These are phyloP conservation scores for Ramularia endophylla DNA, from an alignment of 2,329 filamentous ascomycete genomes.

Conservation along the genomic window DNA sequence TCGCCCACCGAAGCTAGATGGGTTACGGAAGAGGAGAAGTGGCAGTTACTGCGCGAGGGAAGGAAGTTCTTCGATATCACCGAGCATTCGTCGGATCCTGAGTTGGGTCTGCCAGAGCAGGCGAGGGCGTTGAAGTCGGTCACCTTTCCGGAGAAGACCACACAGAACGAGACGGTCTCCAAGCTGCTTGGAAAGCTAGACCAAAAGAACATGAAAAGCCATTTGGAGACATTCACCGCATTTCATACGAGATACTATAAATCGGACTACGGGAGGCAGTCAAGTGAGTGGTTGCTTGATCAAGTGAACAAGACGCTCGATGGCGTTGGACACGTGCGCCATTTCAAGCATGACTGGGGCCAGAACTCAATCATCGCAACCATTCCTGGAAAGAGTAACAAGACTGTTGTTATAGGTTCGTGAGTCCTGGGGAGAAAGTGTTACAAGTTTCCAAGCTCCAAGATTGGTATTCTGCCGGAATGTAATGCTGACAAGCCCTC, in stretches of 20 bases:
- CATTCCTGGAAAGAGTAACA: conserved; percentile 77
- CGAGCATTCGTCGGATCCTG: conserved; percentile 51
- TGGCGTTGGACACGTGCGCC: conserved; percentile 66
- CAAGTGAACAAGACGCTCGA: conserved; percentile 71
- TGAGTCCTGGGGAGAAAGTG: no score
- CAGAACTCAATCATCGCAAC: conserved; percentile 89
- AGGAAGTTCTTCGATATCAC: conserved; percentile 95
- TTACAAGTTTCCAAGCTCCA: no score
- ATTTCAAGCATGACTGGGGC: conserved; percentile 75
- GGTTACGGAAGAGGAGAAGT: conserved; percentile 94
- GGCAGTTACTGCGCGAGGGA: conserved; percentile 75
- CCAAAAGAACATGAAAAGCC: conserved; percentile 68
- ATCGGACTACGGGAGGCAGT: conserved; percentile 71
- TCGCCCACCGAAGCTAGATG: conserved; percentile 75
- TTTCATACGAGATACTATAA: conserved; percentile 83
- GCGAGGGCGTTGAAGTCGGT: conserved; percentile 37
- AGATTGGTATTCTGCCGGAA: no score
- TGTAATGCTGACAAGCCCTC: no score
- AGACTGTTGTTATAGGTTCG: conserved; percentile 81
- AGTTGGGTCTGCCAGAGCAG: conserved; percentile 1
- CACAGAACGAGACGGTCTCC: conserved; percentile 59
- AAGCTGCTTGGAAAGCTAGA: conserved; percentile 63
- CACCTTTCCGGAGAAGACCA: conserved; percentile 61
- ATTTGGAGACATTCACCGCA: conserved; percentile 70
- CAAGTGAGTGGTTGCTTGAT: conserved; percentile 77